phyloP scores from a whole-genome alignment of 1,284 basidiomycete genomes.

The Cryptococcus wingfieldii region DNA sequence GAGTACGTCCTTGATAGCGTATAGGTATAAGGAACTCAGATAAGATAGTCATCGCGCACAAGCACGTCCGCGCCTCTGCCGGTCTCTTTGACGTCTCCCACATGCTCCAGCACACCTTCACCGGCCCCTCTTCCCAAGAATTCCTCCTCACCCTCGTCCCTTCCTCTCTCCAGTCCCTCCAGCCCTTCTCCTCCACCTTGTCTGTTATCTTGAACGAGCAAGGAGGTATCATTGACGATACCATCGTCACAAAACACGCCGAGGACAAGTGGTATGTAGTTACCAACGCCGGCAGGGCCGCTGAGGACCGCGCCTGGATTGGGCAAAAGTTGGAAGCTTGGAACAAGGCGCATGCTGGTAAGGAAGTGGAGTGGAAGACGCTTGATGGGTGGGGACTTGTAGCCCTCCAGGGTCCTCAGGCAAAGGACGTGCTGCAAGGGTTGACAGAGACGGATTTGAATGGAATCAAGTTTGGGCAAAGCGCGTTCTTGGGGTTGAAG shows the following conservation, averaged over 20 bases:
- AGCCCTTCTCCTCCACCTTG: conserved; percentile 69
- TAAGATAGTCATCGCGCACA: conserved; percentile 75
- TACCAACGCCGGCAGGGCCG: conserved; percentile 86
- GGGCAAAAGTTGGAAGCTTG: conserved; percentile 63
- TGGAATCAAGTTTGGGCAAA: conserved; percentile 55
- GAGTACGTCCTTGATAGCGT: conserved; percentile 52
- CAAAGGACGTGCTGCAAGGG: conserved; percentile 69
- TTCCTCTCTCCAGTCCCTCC: conserved; percentile 66
- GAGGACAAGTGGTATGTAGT: conserved; percentile 85
- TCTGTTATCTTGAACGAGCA: conserved; percentile 82
- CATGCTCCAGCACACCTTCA: conserved; percentile 89
- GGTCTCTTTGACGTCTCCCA: conserved; percentile 98
- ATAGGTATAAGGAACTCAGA: background rate
- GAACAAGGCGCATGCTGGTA: conserved; percentile 58
- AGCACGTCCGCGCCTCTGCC: conserved; percentile 75
- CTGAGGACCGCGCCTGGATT: conserved; percentile 78
- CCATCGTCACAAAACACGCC: conserved; percentile 76
- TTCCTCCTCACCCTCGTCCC: conserved; percentile 85
- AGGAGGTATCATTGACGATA: conserved; percentile 96
- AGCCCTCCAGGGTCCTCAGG: conserved; percentile 86
- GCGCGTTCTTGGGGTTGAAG: conserved; percentile 8
- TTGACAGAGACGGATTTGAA: conserved; percentile 71
- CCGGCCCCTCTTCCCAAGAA: conserved; percentile 63
- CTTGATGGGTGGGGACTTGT: conserved; percentile 83
- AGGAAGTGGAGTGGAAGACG: conserved; percentile 72